Evolutionary conservation across 495 filamentous ascomycete genomes (phyloP).

Genomic region (Glutinoglossum americanum): DNA sequence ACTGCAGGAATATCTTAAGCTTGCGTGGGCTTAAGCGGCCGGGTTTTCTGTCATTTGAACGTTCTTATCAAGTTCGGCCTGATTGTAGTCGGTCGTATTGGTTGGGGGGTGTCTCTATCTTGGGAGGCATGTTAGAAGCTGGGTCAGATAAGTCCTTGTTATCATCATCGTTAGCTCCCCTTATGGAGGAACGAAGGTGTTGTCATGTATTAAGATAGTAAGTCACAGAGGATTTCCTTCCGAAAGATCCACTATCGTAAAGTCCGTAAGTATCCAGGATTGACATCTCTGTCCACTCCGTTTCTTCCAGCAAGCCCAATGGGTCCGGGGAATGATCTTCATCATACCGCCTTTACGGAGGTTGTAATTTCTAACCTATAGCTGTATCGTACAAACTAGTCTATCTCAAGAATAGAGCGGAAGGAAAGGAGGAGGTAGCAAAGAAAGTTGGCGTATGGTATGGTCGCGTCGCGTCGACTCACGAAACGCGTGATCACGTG

Average conservation of each 20-base stretch:
- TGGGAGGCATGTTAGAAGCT: background rate
- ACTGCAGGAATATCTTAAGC: background rate
- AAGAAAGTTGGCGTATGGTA: no score
- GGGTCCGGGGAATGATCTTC: no score
- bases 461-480: no score
- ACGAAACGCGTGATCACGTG: no score
- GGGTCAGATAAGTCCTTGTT: background rate
- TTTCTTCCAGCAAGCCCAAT: no score
- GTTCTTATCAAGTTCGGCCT: background rate
- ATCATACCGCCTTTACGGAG: no score
- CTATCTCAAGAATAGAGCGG: no score
- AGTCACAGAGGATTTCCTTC: background rate
- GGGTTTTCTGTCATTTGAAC: background rate
- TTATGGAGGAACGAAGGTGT: background rate
- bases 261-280: no score
- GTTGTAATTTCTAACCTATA: no score
- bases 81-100: background rate
- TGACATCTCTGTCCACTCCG: no score
- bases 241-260: background rate
- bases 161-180: background rate
- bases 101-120: background rate
- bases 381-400: no score
- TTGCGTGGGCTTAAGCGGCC: background rate
- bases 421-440: no score
- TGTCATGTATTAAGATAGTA: background rate